Base-by-base conservation (phyloP, 169 alveolate species). In the Cyclospora cayetanensis region DNA sequence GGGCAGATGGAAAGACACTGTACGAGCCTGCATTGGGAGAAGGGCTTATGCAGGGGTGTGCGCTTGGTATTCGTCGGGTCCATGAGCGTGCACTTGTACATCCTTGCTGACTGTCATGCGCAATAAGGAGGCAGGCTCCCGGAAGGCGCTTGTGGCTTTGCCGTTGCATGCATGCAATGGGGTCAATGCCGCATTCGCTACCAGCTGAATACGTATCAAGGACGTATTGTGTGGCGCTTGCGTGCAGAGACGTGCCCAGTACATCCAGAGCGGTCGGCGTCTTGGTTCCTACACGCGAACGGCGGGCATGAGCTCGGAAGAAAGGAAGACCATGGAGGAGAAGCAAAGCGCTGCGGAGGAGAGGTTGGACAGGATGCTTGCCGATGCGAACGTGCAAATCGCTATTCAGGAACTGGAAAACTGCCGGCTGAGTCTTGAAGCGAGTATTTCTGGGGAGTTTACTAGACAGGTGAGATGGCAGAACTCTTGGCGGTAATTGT, bases 221-320 rank as follows among this genome's bases (percentile, higher is more conserved):
- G n/a, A n/a, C n/a, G n/a, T n/a, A n/a, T n/a, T n/a, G n/a, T n/a
- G n/a, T n/a, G n/a, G n/a, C n/a, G n/a, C n/a, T n/a, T 46, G 60
- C 11, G 5, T 70, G 46, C 82, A 70, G 82, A 18, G 82, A 20
- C 82, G 31, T 37, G 52, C 53, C 12, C 55, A 70, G 43, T 70
- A 70, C 43, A 46, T 70, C 43, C 82, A 37, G 29, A 31, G 82
- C 31, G 82, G 82, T 53, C 82, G 37, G 29, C 82, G 82, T 4
- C 43, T 31, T 9, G 82, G 82, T 5, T 9, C 39, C 4, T 20
- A 5, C 20, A 5, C 46, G 5, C 79, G 29, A 18, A 9, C 60
- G 60, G 60, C 15, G 60, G 60, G n/a, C 7, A 4, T 66, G 31
- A 11, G 42, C 9, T 4, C 12, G 31, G 79, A 25, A 20, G 79